These are phyloP conservation scores for Moesziomyces sp. DNA, from an alignment of 1,284 basidiomycete genomes.

Conservation along the genomic window DNA sequence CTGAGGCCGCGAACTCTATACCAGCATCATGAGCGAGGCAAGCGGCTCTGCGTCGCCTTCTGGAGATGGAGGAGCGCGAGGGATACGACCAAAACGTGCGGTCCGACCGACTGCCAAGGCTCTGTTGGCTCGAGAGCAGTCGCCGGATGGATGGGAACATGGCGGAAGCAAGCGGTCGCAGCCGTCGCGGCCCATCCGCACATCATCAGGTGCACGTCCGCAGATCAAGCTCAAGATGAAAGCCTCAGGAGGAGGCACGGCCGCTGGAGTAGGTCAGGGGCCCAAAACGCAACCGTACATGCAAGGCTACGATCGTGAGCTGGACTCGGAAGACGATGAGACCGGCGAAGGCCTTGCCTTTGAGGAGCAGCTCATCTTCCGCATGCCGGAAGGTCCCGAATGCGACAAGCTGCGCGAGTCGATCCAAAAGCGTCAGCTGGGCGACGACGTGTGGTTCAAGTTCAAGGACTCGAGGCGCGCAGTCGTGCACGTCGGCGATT, in stretches of 20 bases:
- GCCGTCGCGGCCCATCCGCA: constrained; percentile 37
- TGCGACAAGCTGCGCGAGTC: constrained; percentile 70
- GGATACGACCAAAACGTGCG: constrained; percentile 38
- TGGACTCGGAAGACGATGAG: constrained; percentile 92
- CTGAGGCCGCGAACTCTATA: too few species aligned
- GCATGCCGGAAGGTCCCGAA: constrained; percentile 83
- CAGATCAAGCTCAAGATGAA: constrained; percentile 56
- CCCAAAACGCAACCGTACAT: constrained; percentile 66
- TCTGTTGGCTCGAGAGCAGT: constrained; percentile 43
- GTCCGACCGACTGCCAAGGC: constrained; percentile 46
- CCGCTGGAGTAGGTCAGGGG: constrained; percentile 45
- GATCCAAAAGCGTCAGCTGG: constrained; percentile 78
- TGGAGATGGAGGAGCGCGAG: constrained; percentile 8
- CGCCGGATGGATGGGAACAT: constrained; percentile 49
- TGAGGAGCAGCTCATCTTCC: constrained; percentile 95
- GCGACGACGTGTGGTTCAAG: constrained; percentile 93
- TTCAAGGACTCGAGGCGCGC: constrained; percentile 96
- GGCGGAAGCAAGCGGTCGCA: constrained; percentile 26
- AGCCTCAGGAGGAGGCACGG: constrained; percentile 40
- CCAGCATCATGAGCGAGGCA: constrained; percentile 27
- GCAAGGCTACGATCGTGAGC: constrained; percentile 78
- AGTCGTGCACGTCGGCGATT: constrained; percentile 85
- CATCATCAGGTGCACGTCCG: constrained; percentile 38
- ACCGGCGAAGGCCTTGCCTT: constrained; percentile 76
- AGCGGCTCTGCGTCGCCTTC: constrained; percentile 33